phyloP scores from a whole-genome alignment of 148 eudicot genomes.

The Cornus kousa region DNA sequence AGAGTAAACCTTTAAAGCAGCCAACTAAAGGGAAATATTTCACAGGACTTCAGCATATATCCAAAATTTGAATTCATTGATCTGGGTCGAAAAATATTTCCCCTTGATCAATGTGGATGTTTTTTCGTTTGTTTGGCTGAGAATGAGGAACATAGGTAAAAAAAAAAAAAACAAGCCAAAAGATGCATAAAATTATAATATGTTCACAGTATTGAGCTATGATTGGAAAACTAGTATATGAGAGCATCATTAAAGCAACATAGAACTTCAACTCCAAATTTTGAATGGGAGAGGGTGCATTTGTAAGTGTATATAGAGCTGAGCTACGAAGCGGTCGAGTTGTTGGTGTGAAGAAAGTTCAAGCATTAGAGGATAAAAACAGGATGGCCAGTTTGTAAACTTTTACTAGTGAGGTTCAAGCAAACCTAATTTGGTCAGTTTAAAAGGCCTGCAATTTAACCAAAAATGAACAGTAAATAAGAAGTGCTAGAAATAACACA shows the following conservation, averaged over 20 bases:
- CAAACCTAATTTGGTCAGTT: neutral
- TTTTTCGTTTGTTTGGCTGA: too few relatives aligned
- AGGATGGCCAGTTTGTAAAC: neutral
- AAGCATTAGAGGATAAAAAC: conserved; percentile 5
- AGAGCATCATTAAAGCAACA: conserved; percentile 7
- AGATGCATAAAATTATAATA: too few relatives aligned
- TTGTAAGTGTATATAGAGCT: conserved; percentile 36
- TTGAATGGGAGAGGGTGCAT: conserved; percentile 36
- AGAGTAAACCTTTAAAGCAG: too few relatives aligned
- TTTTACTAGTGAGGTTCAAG: conserved; percentile 29
- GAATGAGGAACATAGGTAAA: too few relatives aligned
- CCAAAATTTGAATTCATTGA: conserved; percentile 4
- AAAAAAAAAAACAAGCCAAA: too few relatives aligned
- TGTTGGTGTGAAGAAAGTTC: conserved; percentile 44
- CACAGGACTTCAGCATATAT: conserved; percentile 10
- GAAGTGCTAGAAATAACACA: too few relatives aligned
- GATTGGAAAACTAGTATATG: conserved; percentile 23
- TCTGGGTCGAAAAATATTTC: neutral
- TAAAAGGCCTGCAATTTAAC: too few relatives aligned
- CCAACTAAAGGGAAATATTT: neutral
- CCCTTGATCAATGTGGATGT: too few relatives aligned
- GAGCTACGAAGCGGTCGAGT: conserved; percentile 36
- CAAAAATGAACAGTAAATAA: too few relatives aligned
- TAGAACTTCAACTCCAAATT: conserved; percentile 18
- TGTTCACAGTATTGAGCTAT: conserved; percentile 19